Conservation (phyloP, 768 basidiomycete species). For the Amanita fuliginea region DNA sequence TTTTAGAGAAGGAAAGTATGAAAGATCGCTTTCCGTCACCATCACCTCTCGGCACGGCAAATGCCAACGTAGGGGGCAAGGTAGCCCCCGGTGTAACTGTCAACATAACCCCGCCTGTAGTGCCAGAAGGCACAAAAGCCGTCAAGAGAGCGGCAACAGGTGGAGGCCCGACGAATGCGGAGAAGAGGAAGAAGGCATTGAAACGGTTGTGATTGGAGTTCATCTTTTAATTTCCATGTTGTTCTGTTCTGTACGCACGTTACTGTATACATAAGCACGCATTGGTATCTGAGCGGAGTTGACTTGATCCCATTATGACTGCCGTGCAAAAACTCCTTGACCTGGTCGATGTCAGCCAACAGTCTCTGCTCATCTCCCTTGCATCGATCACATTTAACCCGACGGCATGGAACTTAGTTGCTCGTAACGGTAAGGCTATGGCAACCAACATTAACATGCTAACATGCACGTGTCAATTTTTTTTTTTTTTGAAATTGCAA, state of each 20-base stretch:
- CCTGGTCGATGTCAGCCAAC: conserved; percentile 41
- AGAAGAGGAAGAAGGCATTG: conserved; percentile 85
- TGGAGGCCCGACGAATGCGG: conserved; percentile 39
- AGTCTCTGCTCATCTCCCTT: conserved; percentile 57
- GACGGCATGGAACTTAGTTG: conserved; percentile 91
- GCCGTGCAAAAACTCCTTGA: background rate
- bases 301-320: background rate
- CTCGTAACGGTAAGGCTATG: conserved; percentile 65
- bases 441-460: background rate
- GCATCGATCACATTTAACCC: conserved; percentile 82
- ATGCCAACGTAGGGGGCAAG: conserved; percentile 49
- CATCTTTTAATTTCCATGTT: background rate
- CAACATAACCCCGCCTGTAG: conserved; percentile 20
- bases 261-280: conserved; percentile 1
- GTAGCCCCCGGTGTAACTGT: conserved; percentile 21
- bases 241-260: background rate
- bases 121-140: conserved; percentile 40
- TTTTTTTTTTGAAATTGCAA: too few relatives aligned
- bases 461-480: background rate
- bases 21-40: conserved; percentile 62
- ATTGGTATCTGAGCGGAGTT: background rate
- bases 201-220: conserved; percentile 46
- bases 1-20: conserved; percentile 28
- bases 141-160: conserved; percentile 59
- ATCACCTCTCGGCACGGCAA: conserved; percentile 59